phyloP scores from a whole-genome alignment of 192 early-diverging fungal species.

The Gaertneriomyces sp. region DNA sequence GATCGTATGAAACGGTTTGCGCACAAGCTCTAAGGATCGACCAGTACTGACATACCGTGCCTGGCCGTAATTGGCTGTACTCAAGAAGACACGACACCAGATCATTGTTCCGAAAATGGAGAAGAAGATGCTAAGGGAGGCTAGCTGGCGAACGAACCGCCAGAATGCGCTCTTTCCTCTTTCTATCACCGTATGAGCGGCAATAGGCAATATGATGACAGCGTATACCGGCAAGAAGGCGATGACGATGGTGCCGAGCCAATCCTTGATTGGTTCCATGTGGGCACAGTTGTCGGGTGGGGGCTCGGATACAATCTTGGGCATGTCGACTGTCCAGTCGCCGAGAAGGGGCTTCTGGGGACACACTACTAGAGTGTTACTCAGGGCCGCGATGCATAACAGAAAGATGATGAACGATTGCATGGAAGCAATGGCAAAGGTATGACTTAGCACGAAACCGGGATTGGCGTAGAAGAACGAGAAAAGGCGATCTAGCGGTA shows the following conservation, averaged over 20 bases:
- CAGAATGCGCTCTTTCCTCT: neutral
- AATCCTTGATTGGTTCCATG: slow-evolving; percentile 16
- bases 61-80: no score
- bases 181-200: slow-evolving; percentile 19
- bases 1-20: no score
- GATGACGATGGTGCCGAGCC: slow-evolving; percentile 14
- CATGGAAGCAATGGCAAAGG: neutral
- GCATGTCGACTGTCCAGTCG: slow-evolving; percentile 21
- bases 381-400: slow-evolving; percentile 16
- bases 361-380: slow-evolving; percentile 13
- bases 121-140: no score
- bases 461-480: no score
- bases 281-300: slow-evolving; percentile 6
- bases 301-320: slow-evolving; percentile 9
- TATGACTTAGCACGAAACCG: no score
- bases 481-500: slow-evolving; percentile 61
- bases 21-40: no score
- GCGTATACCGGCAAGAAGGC: slow-evolving; percentile 26
- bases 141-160: no score
- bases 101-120: no score
- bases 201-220: slow-evolving; percentile 22
- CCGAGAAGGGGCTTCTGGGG: slow-evolving; percentile 13
- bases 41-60: no score
- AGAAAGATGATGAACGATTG: slow-evolving; percentile 26
- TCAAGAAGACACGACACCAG: no score